Percentiles rank a stretch among this genome's conserved stretches.
Conservation (phyloP, 1,284 basidiomycete species). For the Boletus sp. region DNA sequence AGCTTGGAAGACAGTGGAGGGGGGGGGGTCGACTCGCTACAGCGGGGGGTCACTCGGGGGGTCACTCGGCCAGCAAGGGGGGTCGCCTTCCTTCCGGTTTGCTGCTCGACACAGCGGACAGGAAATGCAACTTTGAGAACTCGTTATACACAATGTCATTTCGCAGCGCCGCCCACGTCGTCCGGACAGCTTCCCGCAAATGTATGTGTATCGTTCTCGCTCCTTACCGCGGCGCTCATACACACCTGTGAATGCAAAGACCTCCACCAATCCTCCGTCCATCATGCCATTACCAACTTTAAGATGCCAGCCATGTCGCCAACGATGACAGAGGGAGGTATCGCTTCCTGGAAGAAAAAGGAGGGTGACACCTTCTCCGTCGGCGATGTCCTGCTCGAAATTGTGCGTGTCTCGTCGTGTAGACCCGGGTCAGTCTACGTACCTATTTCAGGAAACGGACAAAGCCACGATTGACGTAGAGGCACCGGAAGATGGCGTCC, state of each 20-base stretch:
- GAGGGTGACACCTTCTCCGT: conserved; percentile 82
- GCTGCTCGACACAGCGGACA: background rate
- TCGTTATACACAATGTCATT: conserved; percentile 16
- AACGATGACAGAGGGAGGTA: conserved; percentile 97
- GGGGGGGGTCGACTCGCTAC: conserved; percentile 14
- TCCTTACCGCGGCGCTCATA: conserved; percentile 5
- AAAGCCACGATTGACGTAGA: conserved; percentile 99
- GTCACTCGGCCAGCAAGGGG: conserved; percentile 4
- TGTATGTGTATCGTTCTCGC: conserved; percentile 15
- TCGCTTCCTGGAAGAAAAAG: conserved; percentile 88
- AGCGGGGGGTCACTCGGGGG: conserved; percentile 14
- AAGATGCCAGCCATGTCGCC: conserved; percentile 97
- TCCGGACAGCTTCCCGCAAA: conserved; percentile 22
- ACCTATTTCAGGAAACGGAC: conserved; percentile 81
- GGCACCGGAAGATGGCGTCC: conserved; percentile 91
- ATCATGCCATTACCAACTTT: conserved; percentile 65
- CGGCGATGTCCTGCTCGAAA: conserved; percentile 92
- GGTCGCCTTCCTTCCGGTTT: conserved; percentile 5
- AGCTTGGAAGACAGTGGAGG: background rate
- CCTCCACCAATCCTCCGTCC: conserved; percentile 52
- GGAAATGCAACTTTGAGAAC: background rate
- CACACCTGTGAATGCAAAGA: conserved; percentile 35
- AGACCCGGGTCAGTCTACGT: conserved; percentile 2
- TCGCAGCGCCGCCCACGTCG: conserved; percentile 7
- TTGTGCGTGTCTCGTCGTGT: conserved; percentile 54